Conservation (phyloP, 2,329 filamentous ascomycete species). For the Elsinoe fawcettii region DNA sequence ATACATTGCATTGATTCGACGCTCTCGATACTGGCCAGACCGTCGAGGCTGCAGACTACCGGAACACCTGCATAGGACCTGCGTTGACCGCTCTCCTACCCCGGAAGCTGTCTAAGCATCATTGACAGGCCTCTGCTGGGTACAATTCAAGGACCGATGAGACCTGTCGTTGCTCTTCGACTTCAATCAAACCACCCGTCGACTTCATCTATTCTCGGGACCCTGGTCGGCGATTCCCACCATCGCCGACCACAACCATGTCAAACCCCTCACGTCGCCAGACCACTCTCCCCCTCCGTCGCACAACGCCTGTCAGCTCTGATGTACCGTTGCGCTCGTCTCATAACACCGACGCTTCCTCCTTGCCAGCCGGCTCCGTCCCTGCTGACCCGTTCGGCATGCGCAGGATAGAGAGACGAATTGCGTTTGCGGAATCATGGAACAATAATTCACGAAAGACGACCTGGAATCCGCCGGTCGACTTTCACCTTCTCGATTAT, state of each 20-base stretch:
- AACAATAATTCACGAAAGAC: background rate
- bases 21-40: background rate
- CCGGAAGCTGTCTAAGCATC: background rate
- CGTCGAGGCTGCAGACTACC: background rate
- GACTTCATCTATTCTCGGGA: background rate
- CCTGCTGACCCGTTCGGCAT: constrained; percentile 7
- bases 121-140: background rate
- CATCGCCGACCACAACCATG: background rate
- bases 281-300: background rate
- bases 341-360: background rate
- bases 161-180: background rate
- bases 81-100: background rate
- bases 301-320: background rate
- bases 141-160: too few relatives aligned
- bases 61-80: background rate
- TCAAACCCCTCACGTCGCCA: background rate
- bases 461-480: constrained; percentile 33
- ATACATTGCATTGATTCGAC: background rate
- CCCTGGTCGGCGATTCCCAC: background rate
- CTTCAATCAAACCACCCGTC: background rate
- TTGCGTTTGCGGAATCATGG: background rate
- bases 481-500: constrained; percentile 53
- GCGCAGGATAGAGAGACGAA: constrained; percentile 6
- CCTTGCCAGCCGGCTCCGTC: background rate
- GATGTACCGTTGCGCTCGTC: background rate